Evolutionary conservation across 2,329 filamentous ascomycete species (phyloP).

Genomic region (Botryotinia calthae): DNA sequence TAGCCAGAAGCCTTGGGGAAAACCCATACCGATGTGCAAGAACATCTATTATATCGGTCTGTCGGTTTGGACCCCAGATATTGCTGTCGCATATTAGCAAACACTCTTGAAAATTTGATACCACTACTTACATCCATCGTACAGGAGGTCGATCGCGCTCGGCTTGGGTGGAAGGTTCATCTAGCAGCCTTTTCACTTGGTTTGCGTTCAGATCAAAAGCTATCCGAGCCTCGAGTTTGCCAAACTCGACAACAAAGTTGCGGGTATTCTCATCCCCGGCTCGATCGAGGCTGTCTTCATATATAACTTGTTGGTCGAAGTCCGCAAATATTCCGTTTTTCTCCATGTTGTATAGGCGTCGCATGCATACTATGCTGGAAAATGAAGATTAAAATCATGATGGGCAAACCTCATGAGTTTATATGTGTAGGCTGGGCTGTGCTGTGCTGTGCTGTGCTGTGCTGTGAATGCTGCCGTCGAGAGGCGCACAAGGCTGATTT

Average conservation of each 20-base stretch:
- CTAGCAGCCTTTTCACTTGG: slow-evolving; percentile 44
- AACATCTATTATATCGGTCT: slow-evolving; percentile 52
- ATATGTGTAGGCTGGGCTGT: slow-evolving; percentile 6
- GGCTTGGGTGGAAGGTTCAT: slow-evolving; percentile 29
- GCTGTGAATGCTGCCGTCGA: neutral
- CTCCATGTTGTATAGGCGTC: slow-evolving; percentile 23
- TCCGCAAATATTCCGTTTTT: slow-evolving; percentile 37
- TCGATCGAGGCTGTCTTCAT: slow-evolving; percentile 44
- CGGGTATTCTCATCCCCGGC: slow-evolving; percentile 44
- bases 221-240: slow-evolving; percentile 52
- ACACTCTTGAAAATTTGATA: slow-evolving; percentile 3
- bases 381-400: slow-evolving; percentile 10
- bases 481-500: slow-evolving; percentile 19
- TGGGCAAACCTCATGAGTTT: slow-evolving; percentile 4
- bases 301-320: slow-evolving; percentile 52
- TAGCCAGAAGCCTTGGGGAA: slow-evolving; percentile 60
- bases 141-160: slow-evolving; percentile 47
- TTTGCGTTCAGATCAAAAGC: slow-evolving; percentile 51
- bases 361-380: neutral
- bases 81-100: slow-evolving; percentile 48
- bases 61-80: slow-evolving; percentile 64
- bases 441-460: slow-evolving; percentile 4
- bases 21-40: slow-evolving; percentile 65
- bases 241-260: slow-evolving; percentile 68
- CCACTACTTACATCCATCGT: slow-evolving; percentile 63